Evolutionary conservation across 2,329 filamentous ascomycete genomes (phyloP).

Genomic region (Alternaria burnsii): DNA sequence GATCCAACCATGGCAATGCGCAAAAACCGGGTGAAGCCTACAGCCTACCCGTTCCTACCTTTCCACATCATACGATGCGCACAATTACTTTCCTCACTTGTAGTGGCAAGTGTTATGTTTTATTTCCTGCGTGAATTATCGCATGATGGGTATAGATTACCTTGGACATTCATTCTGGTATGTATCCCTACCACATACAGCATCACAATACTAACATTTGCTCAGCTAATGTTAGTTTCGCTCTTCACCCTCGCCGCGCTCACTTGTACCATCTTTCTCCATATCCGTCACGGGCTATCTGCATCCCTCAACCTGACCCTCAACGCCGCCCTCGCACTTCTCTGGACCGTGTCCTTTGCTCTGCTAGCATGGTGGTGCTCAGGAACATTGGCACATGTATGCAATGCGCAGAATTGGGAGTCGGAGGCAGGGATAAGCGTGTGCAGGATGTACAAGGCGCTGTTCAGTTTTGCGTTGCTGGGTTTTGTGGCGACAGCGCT

Average conservation of each 20-base stretch:
- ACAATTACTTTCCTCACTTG: slow-evolving; percentile 55
- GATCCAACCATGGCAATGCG: slow-evolving; percentile 25
- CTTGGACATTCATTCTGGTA: slow-evolving; percentile 69
- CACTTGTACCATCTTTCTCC: slow-evolving; percentile 59
- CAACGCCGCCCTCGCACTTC: slow-evolving; percentile 58
- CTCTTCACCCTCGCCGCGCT: slow-evolving; percentile 61
- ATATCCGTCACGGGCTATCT: slow-evolving; percentile 62
- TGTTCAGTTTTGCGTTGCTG: slow-evolving; percentile 65
- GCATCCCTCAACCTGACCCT: slow-evolving; percentile 60
- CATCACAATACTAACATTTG: slow-evolving; percentile 3
- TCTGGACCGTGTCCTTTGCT: slow-evolving; percentile 63
- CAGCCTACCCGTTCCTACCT: slow-evolving; percentile 53
- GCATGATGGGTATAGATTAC: slow-evolving; percentile 61
- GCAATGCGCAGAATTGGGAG: slow-evolving; percentile 62
- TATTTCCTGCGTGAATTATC: slow-evolving; percentile 65
- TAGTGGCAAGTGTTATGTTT: slow-evolving; percentile 63
- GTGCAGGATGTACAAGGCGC: slow-evolving; percentile 66
- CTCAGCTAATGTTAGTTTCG: slow-evolving; percentile 61
- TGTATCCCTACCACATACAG: slow-evolving; percentile 19
- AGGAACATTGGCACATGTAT: slow-evolving; percentile 62
- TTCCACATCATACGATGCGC: slow-evolving; percentile 55
- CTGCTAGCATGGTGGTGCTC: slow-evolving; percentile 64
- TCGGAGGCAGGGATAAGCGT: slow-evolving; percentile 63
- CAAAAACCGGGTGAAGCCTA: slow-evolving; percentile 47
- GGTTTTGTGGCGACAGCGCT: slow-evolving; percentile 58